Conservation (phyloP, 2,329 filamentous ascomycete genomes). For the Botrytis fabae region DNA sequence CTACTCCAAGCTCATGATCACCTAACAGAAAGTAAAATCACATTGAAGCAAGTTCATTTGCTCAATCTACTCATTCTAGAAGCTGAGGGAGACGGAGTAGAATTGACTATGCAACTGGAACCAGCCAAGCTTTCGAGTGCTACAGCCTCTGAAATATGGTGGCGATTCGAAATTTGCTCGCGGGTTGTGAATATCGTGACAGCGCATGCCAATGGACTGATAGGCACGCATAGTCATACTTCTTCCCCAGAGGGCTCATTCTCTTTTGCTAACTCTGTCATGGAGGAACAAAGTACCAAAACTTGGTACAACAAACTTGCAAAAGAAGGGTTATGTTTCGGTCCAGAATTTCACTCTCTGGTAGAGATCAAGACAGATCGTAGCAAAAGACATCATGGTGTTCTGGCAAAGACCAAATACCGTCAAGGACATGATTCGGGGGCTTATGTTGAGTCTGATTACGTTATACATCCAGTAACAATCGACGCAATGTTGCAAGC, state of each 20-base stretch:
- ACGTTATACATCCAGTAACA: slow-evolving; percentile 55
- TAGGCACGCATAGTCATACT: too few relatives aligned
- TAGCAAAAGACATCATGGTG: background rate
- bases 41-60: slow-evolving; percentile 8
- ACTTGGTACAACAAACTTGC: slow-evolving; percentile 12
- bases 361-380: slow-evolving; percentile 12
- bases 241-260: background rate
- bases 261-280: background rate
- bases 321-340: slow-evolving; percentile 16
- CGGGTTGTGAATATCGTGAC: slow-evolving; percentile 8
- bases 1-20: slow-evolving; percentile 21
- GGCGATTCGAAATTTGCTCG: slow-evolving; percentile 25
- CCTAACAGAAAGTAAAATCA: background rate
- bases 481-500: slow-evolving; percentile 58
- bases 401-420: slow-evolving; percentile 20
- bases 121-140: slow-evolving; percentile 19
- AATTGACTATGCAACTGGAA: slow-evolving; percentile 24
- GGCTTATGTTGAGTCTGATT: slow-evolving; percentile 22
- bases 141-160: slow-evolving; percentile 25
- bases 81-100: slow-evolving; percentile 18
- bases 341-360: slow-evolving; percentile 22
- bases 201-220: slow-evolving; percentile 25
- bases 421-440: slow-evolving; percentile 20
- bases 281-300: background rate
- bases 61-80: background rate